Evolutionary conservation across 345 rosid genomes (phyloP).

Genomic region (Limnanthes douglasii): DNA sequence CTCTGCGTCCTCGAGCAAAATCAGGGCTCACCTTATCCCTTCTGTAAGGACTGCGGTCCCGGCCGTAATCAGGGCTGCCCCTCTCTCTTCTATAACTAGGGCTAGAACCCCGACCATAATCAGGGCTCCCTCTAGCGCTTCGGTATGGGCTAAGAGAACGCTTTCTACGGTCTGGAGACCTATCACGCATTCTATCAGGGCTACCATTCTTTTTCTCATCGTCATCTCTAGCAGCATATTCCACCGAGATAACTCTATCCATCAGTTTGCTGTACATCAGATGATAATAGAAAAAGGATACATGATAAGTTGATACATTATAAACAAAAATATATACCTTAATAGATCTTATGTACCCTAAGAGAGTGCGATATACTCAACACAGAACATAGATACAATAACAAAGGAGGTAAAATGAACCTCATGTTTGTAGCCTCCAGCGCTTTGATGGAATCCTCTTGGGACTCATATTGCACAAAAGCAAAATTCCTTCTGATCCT

Average conservation of each 20-base stretch:
- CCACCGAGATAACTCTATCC: slow-evolving; percentile 85
- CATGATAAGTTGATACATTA: not conserved
- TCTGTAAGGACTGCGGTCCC: slow-evolving; percentile 36
- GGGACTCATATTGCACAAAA: slow-evolving; percentile 76
- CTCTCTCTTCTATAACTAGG: slow-evolving; percentile 44
- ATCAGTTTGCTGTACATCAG: slow-evolving; percentile 54
- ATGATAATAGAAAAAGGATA: slow-evolving; percentile 1
- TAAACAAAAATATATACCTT: too few relatives aligned
- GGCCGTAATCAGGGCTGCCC: slow-evolving; percentile 72
- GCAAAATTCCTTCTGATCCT: slow-evolving; percentile 96
- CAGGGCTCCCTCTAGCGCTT: slow-evolving; percentile 87
- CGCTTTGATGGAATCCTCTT: slow-evolving; percentile 84
- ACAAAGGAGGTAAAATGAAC: slow-evolving; percentile 15
- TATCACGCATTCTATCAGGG: slow-evolving; percentile 63
- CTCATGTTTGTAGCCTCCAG: slow-evolving; percentile 71
- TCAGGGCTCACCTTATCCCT: slow-evolving; percentile 53
- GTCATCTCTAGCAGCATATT: slow-evolving; percentile 87
- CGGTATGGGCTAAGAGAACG: slow-evolving; percentile 72
- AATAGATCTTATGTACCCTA: too few relatives aligned
- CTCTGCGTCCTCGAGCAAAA: slow-evolving; percentile 30
- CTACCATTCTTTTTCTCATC: slow-evolving; percentile 60
- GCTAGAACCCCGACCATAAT: slow-evolving; percentile 75
- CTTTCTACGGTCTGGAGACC: slow-evolving; percentile 71
- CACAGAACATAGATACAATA: not conserved
- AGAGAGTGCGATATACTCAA: too few relatives aligned